These are phyloP conservation scores for Straminergon stramineum DNA, from an alignment of 225 moss, liverwort and hornwort genomes.

Conservation along the genomic window DNA sequence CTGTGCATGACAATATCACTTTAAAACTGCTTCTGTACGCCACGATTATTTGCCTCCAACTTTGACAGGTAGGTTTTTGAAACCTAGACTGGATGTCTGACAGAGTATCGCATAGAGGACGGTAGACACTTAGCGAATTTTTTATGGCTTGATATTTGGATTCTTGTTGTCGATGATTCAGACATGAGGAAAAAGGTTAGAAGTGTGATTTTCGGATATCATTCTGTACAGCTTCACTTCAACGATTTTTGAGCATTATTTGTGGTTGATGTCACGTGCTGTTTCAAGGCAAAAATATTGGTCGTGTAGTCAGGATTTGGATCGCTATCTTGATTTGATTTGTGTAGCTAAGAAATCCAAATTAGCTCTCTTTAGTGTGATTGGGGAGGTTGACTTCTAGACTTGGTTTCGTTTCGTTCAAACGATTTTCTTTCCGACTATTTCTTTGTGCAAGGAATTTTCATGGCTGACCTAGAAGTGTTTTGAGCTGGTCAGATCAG, in stretches of 20 bases:
- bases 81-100: not conserved
- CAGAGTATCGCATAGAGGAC: not conserved
- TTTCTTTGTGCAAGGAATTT: not conserved
- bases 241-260: not conserved
- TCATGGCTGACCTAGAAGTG: not conserved
- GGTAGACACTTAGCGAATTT: not conserved
- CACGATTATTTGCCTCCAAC: not conserved
- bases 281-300: not conserved
- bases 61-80: conserved; percentile 6
- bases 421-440: not conserved
- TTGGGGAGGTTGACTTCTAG: not conserved
- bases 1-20: not conserved
- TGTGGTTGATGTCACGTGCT: not conserved
- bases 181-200: not conserved
- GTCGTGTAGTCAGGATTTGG: not conserved
- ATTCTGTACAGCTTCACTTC: not conserved
- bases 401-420: not conserved
- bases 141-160: not conserved
- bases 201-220: not conserved
- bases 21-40: not conserved
- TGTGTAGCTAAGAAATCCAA: not conserved
- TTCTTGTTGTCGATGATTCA: not conserved
- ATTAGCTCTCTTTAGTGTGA: not conserved
- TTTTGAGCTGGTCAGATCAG: conserved; percentile 2
- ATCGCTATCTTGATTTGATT: not conserved